These are phyloP conservation scores for Phaffia tasmanica DNA, from an alignment of 768 basidiomycete species.

Conservation along the genomic window DNA sequence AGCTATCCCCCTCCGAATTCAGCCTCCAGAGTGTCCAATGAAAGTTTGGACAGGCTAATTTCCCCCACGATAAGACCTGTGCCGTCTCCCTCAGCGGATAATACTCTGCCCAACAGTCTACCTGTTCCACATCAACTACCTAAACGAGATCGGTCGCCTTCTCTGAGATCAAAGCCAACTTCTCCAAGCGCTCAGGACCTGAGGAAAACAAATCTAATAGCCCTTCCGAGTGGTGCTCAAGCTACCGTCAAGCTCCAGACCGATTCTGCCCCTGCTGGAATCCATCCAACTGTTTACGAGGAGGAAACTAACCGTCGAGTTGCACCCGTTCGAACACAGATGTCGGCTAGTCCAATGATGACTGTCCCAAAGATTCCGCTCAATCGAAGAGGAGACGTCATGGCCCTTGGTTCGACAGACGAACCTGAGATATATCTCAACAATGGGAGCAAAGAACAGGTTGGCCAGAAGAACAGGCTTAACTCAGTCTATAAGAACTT, in stretches of 20 bases:
- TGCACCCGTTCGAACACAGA: constrained; percentile 13
- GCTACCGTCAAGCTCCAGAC: not conserved
- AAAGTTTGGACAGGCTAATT: too few relatives aligned
- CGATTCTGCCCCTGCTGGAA: not conserved
- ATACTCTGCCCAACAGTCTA: not conserved
- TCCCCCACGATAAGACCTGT: not conserved
- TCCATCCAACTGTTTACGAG: too few relatives aligned
- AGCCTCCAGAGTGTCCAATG: not conserved
- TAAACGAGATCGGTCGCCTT: not conserved
- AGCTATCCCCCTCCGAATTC: constrained; percentile 1
- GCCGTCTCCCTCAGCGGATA: not conserved
- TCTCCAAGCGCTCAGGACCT: not conserved
- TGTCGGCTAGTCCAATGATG: constrained; percentile 20
- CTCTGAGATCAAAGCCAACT: not conserved
- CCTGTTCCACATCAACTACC: not conserved
- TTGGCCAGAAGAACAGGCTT: too few relatives aligned
- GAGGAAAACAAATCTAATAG: not conserved
- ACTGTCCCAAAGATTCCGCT: constrained; percentile 12
- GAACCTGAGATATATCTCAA: too few relatives aligned
- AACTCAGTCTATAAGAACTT: too few relatives aligned
- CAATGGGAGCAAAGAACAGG: too few relatives aligned
- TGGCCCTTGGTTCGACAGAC: constrained; percentile 8
- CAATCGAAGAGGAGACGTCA: constrained; percentile 5
- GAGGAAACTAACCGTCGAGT: not conserved
- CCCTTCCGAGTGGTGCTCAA: not conserved